phyloP scores from a whole-genome alignment of 2,329 filamentous ascomycete species.

The Fusarium goolgardi region DNA sequence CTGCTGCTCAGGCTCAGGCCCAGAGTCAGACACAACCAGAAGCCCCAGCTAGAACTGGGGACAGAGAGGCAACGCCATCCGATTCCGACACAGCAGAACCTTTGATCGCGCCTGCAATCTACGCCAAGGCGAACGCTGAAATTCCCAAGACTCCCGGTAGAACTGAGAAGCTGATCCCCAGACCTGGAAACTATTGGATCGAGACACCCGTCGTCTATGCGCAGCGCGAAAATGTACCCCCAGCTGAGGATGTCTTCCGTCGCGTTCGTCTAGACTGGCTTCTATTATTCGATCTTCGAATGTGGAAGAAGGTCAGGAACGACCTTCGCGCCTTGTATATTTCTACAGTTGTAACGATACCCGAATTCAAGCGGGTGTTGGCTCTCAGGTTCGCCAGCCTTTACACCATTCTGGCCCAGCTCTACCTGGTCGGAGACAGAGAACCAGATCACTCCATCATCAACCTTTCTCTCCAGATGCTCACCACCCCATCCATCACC shows the following conservation, averaged over 20 bases:
- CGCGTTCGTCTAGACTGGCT: slow-evolving; percentile 93
- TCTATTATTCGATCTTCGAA: slow-evolving; percentile 90
- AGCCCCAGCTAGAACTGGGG: slow-evolving; percentile 57
- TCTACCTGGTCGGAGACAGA: slow-evolving; percentile 94
- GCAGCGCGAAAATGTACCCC: slow-evolving; percentile 70
- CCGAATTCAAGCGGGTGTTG: slow-evolving; percentile 93
- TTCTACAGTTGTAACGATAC: slow-evolving; percentile 93
- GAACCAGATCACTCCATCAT: slow-evolving; percentile 99
- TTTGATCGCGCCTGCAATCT: slow-evolving; percentile 70
- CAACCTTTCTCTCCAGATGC: slow-evolving; percentile 94
- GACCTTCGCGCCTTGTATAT: slow-evolving; percentile 95
- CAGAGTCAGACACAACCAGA: slow-evolving; percentile 59
- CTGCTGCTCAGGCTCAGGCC: slow-evolving; percentile 63
- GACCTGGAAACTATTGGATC: slow-evolving; percentile 85
- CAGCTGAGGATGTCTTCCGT: slow-evolving; percentile 88
- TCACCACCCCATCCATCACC: slow-evolving; percentile 96
- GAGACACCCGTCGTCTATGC: slow-evolving; percentile 79
- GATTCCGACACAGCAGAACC: slow-evolving; percentile 77
- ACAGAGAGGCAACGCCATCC: slow-evolving; percentile 74
- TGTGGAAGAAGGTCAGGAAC: slow-evolving; percentile 96
- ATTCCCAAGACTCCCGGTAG: slow-evolving; percentile 85
- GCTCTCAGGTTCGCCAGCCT: slow-evolving; percentile 93
- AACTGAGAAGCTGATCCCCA: slow-evolving; percentile 61
- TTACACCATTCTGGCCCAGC: slow-evolving; percentile 91
- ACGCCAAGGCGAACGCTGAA: slow-evolving; percentile 73